phyloP scores from a whole-genome alignment of 2,329 filamentous ascomycete species.

The Davidsoniella neocaledoniae region DNA sequence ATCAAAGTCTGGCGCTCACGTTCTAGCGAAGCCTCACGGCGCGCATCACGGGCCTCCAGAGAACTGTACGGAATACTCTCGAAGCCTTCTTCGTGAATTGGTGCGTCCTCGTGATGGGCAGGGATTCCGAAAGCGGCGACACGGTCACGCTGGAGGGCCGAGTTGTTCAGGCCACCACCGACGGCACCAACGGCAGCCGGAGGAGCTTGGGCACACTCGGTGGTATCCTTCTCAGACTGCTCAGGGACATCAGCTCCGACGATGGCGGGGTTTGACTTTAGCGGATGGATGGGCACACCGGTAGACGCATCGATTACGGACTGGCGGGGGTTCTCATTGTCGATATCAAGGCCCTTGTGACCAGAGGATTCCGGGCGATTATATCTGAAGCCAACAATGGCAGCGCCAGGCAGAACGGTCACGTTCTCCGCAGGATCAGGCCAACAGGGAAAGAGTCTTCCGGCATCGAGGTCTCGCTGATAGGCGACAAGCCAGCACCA shows the following conservation, averaged over 20 bases:
- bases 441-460: neutral
- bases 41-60: conserved; percentile 1
- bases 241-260: neutral
- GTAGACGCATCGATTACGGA: neutral
- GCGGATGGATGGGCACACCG: neutral
- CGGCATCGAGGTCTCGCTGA: conserved; percentile 4
- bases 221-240: neutral
- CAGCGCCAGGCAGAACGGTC: neutral
- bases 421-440: neutral
- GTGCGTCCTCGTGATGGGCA: neutral
- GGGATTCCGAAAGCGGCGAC: neutral
- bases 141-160: neutral
- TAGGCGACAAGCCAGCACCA: neutral
- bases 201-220: neutral
- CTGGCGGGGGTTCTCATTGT: neutral
- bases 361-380: neutral
- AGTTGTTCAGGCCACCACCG: neutral
- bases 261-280: conserved; percentile 8
- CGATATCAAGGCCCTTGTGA: neutral
- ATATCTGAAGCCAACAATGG: neutral
- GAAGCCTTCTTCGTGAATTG: too few relatives aligned
- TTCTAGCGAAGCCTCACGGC: conserved; percentile 5
- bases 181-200: conserved; percentile 1
- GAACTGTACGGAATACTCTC: neutral
- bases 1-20: conserved; percentile 5